These are phyloP conservation scores for Rubus idaeus DNA, from an alignment of 306 rosid genomes.

Conservation along the genomic window DNA sequence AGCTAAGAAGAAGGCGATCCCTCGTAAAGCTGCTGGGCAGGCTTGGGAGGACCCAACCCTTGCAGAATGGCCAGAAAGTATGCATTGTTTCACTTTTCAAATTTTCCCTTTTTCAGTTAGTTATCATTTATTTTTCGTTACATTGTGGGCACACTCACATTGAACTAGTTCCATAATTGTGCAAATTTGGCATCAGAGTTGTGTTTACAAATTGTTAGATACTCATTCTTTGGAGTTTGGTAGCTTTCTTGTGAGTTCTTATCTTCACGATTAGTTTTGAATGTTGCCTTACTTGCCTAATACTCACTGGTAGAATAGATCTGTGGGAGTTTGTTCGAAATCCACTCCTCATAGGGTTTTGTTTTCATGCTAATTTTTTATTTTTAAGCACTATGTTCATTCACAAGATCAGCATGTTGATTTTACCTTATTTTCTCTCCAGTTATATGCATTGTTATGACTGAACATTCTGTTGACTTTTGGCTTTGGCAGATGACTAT, in stretches of 20 bases:
- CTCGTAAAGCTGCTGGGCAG: slow-evolving; percentile 96
- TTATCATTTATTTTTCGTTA: background rate
- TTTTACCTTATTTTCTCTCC: background rate
- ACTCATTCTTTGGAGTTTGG: too few relatives aligned
- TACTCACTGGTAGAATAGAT: background rate
- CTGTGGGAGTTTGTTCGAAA: background rate
- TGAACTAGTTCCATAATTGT: background rate
- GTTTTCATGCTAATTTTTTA: background rate
- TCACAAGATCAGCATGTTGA: background rate
- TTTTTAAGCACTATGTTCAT: background rate
- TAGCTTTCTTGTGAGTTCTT: background rate
- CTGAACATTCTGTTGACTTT: slow-evolving; percentile 9
- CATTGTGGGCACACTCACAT: too few relatives aligned
- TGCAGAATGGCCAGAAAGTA: slow-evolving; percentile 97
- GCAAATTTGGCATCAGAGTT: background rate
- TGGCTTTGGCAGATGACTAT: slow-evolving; percentile 67
- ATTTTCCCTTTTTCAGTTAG: background rate
- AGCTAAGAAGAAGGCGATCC: slow-evolving; percentile 82
- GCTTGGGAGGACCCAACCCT: slow-evolving; percentile 95
- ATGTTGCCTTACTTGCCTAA: background rate
- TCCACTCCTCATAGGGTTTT: background rate
- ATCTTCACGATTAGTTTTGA: background rate
- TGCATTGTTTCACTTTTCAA: background rate
- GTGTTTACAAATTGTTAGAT: background rate
- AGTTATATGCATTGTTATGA: slow-evolving; percentile 12